Evolutionary conservation across 768 basidiomycete species (phyloP).

Genomic region (Mycena vulgaris): DNA sequence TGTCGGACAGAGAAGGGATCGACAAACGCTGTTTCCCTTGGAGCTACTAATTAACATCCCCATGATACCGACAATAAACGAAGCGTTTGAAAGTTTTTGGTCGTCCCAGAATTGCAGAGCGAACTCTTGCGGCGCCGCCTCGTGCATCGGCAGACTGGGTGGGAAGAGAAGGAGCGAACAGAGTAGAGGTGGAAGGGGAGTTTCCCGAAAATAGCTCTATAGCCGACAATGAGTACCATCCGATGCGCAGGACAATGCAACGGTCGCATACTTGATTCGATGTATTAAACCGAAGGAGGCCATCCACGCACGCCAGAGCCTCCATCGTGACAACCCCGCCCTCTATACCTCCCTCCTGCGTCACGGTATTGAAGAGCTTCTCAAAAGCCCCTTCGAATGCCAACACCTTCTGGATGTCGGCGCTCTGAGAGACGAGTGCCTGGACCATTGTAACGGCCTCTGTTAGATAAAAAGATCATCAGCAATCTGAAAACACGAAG

Average conservation of each 20-base stretch:
- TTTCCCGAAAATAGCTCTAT: constrained; percentile 97
- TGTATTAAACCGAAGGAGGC: constrained; percentile 91
- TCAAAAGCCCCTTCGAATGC: constrained; percentile 98
- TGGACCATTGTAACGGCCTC: constrained; percentile 91
- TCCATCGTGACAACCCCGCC: constrained; percentile 90
- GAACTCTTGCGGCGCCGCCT: constrained; percentile 87
- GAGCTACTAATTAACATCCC: constrained; percentile 83
- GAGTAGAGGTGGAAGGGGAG: constrained; percentile 77
- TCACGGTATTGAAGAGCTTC: constrained; percentile 91
- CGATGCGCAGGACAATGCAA: background rate
- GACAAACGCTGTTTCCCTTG: constrained; percentile 75
- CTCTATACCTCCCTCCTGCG: constrained; percentile 91
- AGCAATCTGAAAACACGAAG: background rate
- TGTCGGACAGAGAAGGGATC: constrained; percentile 2
- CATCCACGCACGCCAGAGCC: constrained; percentile 88
- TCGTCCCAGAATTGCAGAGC: constrained; percentile 97
- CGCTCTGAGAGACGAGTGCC: constrained; percentile 84
- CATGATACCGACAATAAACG: constrained; percentile 86
- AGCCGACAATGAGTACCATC: constrained; percentile 33
- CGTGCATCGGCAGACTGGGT: constrained; percentile 68
- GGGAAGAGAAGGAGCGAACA: constrained; percentile 82
- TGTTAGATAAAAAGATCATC: constrained; percentile 47
- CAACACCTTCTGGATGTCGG: constrained; percentile 96
- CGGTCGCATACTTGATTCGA: constrained; percentile 86
- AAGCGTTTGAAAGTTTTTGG: constrained; percentile 88